Percentiles rank a stretch among this genome's conserved stretches.
phyloP scores from a whole-genome alignment of 2,329 filamentous ascomycete genomes.

The Aspergillus carbonarius region DNA sequence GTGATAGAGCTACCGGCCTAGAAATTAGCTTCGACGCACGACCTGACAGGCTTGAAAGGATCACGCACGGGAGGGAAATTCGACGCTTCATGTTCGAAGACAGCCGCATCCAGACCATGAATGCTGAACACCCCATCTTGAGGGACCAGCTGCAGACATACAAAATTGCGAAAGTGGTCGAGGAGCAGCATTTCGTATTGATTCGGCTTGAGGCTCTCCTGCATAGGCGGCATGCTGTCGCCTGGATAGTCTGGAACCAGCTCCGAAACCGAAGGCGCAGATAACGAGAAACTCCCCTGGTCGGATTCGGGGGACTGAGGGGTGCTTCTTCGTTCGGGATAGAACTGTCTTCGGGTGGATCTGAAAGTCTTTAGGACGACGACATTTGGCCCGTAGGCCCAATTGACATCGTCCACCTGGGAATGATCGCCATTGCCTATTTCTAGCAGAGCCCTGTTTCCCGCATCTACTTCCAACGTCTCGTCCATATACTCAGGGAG shows the following conservation, averaged over 20 bases:
- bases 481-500: slow-evolving; percentile 52
- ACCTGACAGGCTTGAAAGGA: slow-evolving; percentile 9
- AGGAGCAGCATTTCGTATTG: slow-evolving; percentile 37
- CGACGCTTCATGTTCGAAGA: slow-evolving; percentile 49
- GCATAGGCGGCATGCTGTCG: slow-evolving; percentile 22
- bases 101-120: slow-evolving; percentile 36
- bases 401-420: slow-evolving; percentile 21
- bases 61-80: slow-evolving; percentile 53
- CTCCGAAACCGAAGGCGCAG: slow-evolving; percentile 22
- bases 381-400: slow-evolving; percentile 47
- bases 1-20: slow-evolving; percentile 50
- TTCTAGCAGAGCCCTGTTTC: slow-evolving; percentile 23
- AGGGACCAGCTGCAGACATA: slow-evolving; percentile 44
- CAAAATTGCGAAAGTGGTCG: slow-evolving; percentile 41
- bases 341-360: slow-evolving; percentile 40
- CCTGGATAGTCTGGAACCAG: slow-evolving; percentile 4
- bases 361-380: slow-evolving; percentile 54
- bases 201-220: slow-evolving; percentile 23
- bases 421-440: slow-evolving; percentile 31
- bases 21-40: slow-evolving; percentile 11
- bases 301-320: slow-evolving; percentile 38
- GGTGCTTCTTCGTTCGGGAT: slow-evolving; percentile 30
- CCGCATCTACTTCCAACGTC: slow-evolving; percentile 17
- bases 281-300: slow-evolving; percentile 27
- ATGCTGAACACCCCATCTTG: slow-evolving; percentile 18